Conservation (phyloP, 768 basidiomycete species). For the Lactarius sanguifluus region DNA sequence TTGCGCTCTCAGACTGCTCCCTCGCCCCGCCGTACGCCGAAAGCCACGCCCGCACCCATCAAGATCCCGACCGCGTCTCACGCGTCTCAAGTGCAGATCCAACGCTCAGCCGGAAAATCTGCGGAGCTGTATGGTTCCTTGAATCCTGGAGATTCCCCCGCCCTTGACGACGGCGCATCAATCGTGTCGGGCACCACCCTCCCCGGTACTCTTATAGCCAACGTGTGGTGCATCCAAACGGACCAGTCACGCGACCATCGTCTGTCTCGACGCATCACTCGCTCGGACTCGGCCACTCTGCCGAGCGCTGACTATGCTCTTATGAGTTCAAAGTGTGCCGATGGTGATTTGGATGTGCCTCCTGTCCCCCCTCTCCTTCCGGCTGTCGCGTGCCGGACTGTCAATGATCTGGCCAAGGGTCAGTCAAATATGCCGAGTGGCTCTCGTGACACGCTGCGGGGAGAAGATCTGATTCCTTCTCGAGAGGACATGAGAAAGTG, state of each 20-base stretch:
- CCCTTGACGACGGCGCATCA: slow-evolving; percentile 21
- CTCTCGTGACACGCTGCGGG: not conserved
- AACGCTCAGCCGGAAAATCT: slow-evolving; percentile 15
- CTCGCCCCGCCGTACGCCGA: slow-evolving; percentile 11
- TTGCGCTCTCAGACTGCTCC: not conserved
- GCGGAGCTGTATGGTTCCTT: not conserved
- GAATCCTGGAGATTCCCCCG: slow-evolving; percentile 16
- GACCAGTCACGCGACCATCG: slow-evolving; percentile 17
- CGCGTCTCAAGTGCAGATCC: slow-evolving; percentile 15
- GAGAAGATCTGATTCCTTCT: not conserved
- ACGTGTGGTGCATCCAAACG: slow-evolving; percentile 12
- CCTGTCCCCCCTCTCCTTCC: slow-evolving; percentile 16
- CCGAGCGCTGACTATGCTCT: slow-evolving; percentile 15
- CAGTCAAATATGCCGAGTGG: not conserved
- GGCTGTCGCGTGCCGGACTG: not conserved
- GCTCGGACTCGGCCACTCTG: slow-evolving; percentile 28
- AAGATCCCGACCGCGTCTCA: slow-evolving; percentile 19
- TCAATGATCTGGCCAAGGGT: not conserved
- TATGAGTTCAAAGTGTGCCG: not conserved
- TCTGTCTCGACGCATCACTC: slow-evolving; percentile 23
- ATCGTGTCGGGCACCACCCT: slow-evolving; percentile 25
- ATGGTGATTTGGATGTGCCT: not conserved
- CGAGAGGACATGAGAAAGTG: not conserved
- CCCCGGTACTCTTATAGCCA: slow-evolving; percentile 21
- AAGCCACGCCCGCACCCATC: slow-evolving; percentile 22